phyloP scores from a whole-genome alignment of 2,329 filamentous ascomycete genomes.

The Byssothecium circinans region DNA sequence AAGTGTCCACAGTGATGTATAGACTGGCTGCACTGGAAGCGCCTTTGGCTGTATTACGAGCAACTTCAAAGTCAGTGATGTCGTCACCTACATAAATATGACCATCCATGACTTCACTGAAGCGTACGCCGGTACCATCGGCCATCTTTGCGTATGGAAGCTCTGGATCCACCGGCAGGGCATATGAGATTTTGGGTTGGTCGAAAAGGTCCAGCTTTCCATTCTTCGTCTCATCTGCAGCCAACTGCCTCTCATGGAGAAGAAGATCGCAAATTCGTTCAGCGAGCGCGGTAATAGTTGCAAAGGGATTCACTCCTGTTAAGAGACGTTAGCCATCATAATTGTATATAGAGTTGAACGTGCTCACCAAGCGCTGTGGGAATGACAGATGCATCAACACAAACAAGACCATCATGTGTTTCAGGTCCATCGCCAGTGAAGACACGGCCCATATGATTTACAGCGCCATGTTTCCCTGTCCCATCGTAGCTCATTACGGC shows the following conservation, averaged over 20 bases:
- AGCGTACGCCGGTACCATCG: constrained; percentile 29
- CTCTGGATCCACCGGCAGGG: no score
- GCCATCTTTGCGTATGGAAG: no score
- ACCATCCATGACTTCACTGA: constrained; percentile 67
- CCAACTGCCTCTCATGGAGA: constrained; percentile 39
- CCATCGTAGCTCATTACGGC: constrained; percentile 64
- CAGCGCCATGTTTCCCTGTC: constrained; percentile 59
- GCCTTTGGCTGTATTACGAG: constrained; percentile 12
- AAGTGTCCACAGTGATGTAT: constrained; percentile 20
- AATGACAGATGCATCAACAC: constrained; percentile 64
- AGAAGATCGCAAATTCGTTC: constrained; percentile 60
- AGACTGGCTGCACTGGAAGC: constrained; percentile 12
- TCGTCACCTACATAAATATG: constrained; percentile 55
- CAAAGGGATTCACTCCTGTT: constrained; percentile 63
- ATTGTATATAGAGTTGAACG: not conserved
- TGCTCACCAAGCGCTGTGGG: constrained; percentile 59
- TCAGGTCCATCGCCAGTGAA: constrained; percentile 57
- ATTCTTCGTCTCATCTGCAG: constrained; percentile 39
- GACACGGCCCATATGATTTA: constrained; percentile 63
- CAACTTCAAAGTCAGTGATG: constrained; percentile 55
- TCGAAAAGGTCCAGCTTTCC: no score
- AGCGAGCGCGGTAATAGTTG: constrained; percentile 69
- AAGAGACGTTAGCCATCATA: not conserved
- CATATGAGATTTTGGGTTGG: no score
- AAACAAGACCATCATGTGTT: constrained; percentile 60